phyloP scores from a whole-genome alignment of 2,329 filamentous ascomycete genomes.

The Fusarium nanum region DNA sequence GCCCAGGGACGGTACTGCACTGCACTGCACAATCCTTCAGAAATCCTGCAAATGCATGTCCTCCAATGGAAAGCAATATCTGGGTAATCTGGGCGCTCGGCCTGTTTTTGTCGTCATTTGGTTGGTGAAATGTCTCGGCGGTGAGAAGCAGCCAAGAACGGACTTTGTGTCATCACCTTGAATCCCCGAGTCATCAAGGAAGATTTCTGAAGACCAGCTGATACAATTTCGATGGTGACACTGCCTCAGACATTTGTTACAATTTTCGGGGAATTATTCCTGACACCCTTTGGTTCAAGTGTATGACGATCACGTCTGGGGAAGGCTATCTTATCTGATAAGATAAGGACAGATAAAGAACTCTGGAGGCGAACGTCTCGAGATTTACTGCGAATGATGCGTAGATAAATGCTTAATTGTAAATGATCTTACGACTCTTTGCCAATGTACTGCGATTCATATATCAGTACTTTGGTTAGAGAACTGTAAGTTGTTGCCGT shows the following conservation, averaged over 20 bases:
- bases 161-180: background rate
- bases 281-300: background rate
- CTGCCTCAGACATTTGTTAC: background rate
- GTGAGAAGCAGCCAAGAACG: background rate
- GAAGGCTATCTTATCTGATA: background rate
- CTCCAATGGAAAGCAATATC: background rate
- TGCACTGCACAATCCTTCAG: background rate
- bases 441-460: background rate
- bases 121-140: background rate
- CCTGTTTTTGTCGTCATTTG: background rate
- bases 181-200: background rate
- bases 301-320: background rate
- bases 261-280: background rate
- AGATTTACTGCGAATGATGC: background rate
- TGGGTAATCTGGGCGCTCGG: too few species aligned
- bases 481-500: background rate
- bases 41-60: background rate
- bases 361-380: background rate
- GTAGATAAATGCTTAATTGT: background rate
- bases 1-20: background rate
- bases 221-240: background rate
- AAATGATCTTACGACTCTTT: background rate
- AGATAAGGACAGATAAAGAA: background rate
- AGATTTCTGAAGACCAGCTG: background rate
- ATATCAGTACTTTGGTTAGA: accelerated